Base-by-base conservation (phyloP, 2,329 filamentous ascomycete species). In the Capronia epimyces region DNA sequence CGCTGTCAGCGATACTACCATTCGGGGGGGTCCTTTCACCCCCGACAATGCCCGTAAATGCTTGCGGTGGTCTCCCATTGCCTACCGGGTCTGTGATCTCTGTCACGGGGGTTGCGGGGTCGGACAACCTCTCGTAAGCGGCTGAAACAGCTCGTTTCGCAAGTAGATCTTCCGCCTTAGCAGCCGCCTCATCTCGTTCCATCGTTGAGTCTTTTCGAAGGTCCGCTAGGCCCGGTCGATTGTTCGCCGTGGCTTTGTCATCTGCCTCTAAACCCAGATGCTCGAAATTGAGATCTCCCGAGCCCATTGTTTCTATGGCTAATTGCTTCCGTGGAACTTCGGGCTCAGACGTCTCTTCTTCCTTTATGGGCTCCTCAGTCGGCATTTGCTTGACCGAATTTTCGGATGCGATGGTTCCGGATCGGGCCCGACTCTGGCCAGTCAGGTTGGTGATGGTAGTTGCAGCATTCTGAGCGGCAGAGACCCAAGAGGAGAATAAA, bases 401-500 rank as follows among this genome's bases (percentile, higher is more conserved):
- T 18, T 67, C 63, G 15, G 65, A 53, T 7, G 56, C 60, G 37
- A 66, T 66, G 4, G 68, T 65, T 25, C 61, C 60, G 31, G 60
- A 66, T 49, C 72, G 67, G 41, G 62, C 63, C 51, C 66, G 78
- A 6, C 74, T 70, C 46, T 81, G 75, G 24, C 75, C 75, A 41
- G 75, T 75, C 31, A 77, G 71, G 65, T 82, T 90, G 43, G 81
- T 80, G 41, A 96, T 84, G 42, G 83, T 88, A 57, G 79, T 88
- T 12, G 90, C 89, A 37, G 91, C 91, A 77, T 86, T 96, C 68
- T 97, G 91, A 15, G 93, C 93, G 40, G 86, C 91, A 34, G 89
- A 91, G 58, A 98, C 82, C 65, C 98, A 87, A 21, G 87, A 90
- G 3, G 89, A 95, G 70, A 98, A 97, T 72, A 98, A 97, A 31